Evolutionary conservation across 2,329 filamentous ascomycete genomes (phyloP).

Genomic region (Claviceps citrina): DNA sequence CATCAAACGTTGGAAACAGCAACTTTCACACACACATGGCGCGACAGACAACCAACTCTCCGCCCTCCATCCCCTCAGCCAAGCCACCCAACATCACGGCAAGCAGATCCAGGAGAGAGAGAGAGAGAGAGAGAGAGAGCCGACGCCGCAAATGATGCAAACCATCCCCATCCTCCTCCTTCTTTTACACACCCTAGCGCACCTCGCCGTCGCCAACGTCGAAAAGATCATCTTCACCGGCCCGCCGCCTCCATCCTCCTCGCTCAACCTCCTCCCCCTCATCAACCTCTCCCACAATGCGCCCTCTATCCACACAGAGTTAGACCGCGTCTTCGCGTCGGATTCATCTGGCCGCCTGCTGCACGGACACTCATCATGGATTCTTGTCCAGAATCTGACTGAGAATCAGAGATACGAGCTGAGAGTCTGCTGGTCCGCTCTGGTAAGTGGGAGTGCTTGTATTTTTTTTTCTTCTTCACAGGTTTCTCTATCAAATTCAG

Average conservation of each 20-base stretch:
- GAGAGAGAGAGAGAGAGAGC: no score
- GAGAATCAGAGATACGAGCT: slow-evolving; percentile 73
- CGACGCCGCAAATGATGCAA: no score
- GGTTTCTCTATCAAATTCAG: no score
- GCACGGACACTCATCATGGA: slow-evolving; percentile 57
- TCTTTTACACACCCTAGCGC: slow-evolving; percentile 3
- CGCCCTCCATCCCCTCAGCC: no score
- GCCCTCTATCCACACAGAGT: slow-evolving; percentile 42
- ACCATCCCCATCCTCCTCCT: no score
- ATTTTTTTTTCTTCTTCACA: slow-evolving; percentile 1
- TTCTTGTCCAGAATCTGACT: slow-evolving; percentile 55
- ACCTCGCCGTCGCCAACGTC: slow-evolving; percentile 48
- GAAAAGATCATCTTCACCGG: slow-evolving; percentile 84
- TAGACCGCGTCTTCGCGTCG: slow-evolving; percentile 48
- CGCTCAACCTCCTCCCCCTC: slow-evolving; percentile 50
- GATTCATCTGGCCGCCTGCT: slow-evolving; percentile 23
- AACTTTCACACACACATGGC: no score
- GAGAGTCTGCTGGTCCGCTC: slow-evolving; percentile 84
- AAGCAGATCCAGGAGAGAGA: not conserved
- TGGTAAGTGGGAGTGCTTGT: no score
- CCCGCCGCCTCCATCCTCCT: slow-evolving; percentile 40
- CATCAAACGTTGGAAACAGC: not conserved
- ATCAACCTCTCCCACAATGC: slow-evolving; percentile 46
- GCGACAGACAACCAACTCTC: no score
- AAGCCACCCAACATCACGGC: no score